Evolutionary conservation across 2,329 filamentous ascomycete species (phyloP).

Genomic region (Dactylonectria estremocensis): DNA sequence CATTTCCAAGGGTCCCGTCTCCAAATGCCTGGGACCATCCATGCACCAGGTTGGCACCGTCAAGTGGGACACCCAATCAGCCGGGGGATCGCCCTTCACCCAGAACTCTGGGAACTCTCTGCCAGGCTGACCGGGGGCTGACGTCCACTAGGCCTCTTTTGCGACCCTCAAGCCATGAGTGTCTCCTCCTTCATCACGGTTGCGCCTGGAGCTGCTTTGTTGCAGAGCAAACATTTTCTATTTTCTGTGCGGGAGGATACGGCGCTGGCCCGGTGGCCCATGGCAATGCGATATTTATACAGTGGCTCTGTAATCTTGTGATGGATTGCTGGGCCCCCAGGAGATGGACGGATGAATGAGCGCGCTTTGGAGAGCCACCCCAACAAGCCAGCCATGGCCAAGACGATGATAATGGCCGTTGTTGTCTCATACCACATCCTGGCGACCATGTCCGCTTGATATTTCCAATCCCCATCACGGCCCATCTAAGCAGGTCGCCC

Average conservation of each 20-base stretch:
- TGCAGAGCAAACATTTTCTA: conserved; percentile 16
- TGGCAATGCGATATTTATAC: background rate
- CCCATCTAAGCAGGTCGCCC: background rate
- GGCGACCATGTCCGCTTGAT: conserved; percentile 3
- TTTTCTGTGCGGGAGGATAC: background rate
- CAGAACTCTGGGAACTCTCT: conserved; percentile 39
- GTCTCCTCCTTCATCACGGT: conserved; percentile 8
- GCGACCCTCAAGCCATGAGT: background rate
- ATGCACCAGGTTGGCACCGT: conserved; percentile 37
- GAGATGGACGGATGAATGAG: conserved; percentile 25
- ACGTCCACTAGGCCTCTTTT: conserved; percentile 28
- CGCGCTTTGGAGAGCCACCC: conserved; percentile 13
- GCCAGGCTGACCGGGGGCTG: conserved; percentile 28
- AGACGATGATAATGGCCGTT: background rate
- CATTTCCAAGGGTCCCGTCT: conserved; percentile 31
- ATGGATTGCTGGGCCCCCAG: conserved; percentile 9
- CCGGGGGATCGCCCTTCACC: conserved; percentile 39
- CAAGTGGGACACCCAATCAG: conserved; percentile 40
- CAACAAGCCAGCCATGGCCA: conserved; percentile 5
- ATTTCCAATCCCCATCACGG: conserved; percentile 7
- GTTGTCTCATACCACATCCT: conserved; percentile 1
- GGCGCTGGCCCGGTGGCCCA: conserved; percentile 9
- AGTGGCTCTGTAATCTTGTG: conserved; percentile 11
- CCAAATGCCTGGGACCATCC: conserved; percentile 36
- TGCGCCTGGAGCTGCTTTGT: background rate